phyloP scores from a whole-genome alignment of 2,329 filamentous ascomycete species.

The Akanthomyces dipterigenus region DNA sequence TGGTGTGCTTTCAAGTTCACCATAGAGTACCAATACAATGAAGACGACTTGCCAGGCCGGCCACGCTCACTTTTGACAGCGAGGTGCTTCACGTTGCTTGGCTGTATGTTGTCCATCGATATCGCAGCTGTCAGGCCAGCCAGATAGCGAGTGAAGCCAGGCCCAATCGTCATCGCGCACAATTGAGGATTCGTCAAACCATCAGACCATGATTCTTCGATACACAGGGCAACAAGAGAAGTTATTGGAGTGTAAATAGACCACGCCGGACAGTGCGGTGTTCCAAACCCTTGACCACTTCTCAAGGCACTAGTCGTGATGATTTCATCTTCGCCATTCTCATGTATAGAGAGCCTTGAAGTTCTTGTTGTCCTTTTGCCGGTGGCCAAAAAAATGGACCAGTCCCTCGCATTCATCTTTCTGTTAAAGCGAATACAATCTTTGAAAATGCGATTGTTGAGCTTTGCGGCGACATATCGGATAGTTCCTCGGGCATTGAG shows the following conservation, averaged over 20 bases:
- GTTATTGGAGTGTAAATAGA: slow-evolving; percentile 28
- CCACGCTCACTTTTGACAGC: slow-evolving; percentile 30
- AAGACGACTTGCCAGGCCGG: slow-evolving; percentile 31
- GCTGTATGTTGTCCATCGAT: slow-evolving; percentile 26
- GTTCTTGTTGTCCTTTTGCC: slow-evolving; percentile 26
- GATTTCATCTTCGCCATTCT: slow-evolving; percentile 1
- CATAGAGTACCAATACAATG: slow-evolving; percentile 28
- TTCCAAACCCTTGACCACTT: slow-evolving; percentile 8
- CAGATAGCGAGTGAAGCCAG: slow-evolving; percentile 30
- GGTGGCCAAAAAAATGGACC: slow-evolving; percentile 47
- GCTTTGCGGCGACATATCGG: slow-evolving; percentile 50
- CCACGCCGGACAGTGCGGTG: slow-evolving; percentile 25
- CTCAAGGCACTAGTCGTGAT: slow-evolving; percentile 15
- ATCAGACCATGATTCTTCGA: slow-evolving; percentile 20
- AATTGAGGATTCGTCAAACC: slow-evolving; percentile 32
- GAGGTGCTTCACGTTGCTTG: slow-evolving; percentile 26
- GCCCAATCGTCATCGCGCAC: slow-evolving; percentile 29
- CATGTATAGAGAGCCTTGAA: neutral
- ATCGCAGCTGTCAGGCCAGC: slow-evolving; percentile 31
- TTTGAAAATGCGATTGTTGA: slow-evolving; percentile 49
- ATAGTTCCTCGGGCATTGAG: slow-evolving; percentile 49
- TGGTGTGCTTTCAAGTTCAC: slow-evolving; percentile 24
- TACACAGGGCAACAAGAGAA: slow-evolving; percentile 24
- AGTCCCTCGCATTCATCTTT: slow-evolving; percentile 50
- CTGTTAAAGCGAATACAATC: slow-evolving; percentile 55